These are phyloP conservation scores for Akanthomyces uredinophilus DNA, from an alignment of 2,329 filamentous ascomycete genomes.

Conservation along the genomic window DNA sequence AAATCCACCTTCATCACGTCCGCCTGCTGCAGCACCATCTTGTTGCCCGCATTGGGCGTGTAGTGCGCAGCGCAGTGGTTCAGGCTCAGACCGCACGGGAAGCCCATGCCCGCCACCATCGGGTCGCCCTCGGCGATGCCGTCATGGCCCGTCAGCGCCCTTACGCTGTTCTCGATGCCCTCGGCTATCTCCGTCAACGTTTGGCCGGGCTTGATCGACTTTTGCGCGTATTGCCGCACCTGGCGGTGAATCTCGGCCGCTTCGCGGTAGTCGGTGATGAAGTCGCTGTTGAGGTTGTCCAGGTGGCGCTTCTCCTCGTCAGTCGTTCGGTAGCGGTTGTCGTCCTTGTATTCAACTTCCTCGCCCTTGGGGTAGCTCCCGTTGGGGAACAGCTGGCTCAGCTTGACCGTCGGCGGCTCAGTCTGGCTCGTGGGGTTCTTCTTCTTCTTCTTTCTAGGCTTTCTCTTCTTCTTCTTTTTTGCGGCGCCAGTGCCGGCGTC, in stretches of 20 bases:
- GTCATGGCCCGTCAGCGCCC: slow-evolving; percentile 69
- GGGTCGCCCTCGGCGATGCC: slow-evolving; percentile 75
- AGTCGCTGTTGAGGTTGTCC: slow-evolving; percentile 76
- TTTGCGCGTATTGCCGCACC: slow-evolving; percentile 77
- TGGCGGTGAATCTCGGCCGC: slow-evolving; percentile 87
- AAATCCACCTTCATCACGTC: slow-evolving; percentile 84
- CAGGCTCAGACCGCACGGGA: slow-evolving; percentile 77
- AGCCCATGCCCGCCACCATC: slow-evolving; percentile 75
- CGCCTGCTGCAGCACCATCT: slow-evolving; percentile 62
- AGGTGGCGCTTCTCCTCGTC: slow-evolving; percentile 78
- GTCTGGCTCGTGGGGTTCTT: slow-evolving; percentile 70
- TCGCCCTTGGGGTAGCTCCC: slow-evolving; percentile 70
- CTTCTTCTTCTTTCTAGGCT: slow-evolving; percentile 82
- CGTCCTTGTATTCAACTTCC: slow-evolving; percentile 70
- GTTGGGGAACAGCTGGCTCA: slow-evolving; percentile 69
- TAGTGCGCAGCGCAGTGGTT: slow-evolving; percentile 86
- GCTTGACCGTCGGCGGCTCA: slow-evolving; percentile 64
- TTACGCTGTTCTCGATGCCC: slow-evolving; percentile 79
- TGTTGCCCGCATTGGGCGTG: slow-evolving; percentile 82
- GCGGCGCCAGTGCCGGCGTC: slow-evolving; percentile 33
- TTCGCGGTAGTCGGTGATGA: slow-evolving; percentile 74
- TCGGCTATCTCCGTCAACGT: slow-evolving; percentile 76
- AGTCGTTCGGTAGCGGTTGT: slow-evolving; percentile 73
- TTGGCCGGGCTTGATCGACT: slow-evolving; percentile 76
- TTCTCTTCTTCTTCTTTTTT: slow-evolving; percentile 63